A percentile compares a stretch with the other conserved stretches of the same genome.
Conservation (phyloP, 1,284 basidiomycete species). For the Cystobasidium slooffiae region DNA sequence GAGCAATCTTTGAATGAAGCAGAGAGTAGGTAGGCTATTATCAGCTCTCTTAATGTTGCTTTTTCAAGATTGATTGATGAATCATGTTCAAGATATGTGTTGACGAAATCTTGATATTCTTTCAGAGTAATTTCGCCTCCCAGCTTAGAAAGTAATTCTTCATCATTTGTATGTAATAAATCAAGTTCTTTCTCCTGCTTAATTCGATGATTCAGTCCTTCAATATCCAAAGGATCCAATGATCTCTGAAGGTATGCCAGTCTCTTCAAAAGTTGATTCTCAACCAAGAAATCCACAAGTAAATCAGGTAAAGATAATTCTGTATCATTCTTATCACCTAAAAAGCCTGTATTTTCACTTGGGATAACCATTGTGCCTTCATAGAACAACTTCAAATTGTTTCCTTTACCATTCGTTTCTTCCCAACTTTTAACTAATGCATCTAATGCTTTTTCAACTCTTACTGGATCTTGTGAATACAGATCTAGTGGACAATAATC, state of each 20-base stretch:
- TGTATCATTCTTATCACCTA: constrained; percentile 1
- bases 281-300: constrained; percentile 64
- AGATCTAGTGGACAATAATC: constrained; percentile 85
- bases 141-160: not conserved
- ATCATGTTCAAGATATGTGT: constrained; percentile 59
- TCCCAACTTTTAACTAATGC: constrained; percentile 76
- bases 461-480: constrained; percentile 68
- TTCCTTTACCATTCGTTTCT: constrained; percentile 66
- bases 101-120: constrained; percentile 68
- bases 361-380: constrained; percentile 67
- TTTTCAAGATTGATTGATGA: not conserved
- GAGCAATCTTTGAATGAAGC: constrained; percentile 98
- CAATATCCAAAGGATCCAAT: constrained; percentile 80
- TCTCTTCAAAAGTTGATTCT: constrained; percentile 64
- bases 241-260: constrained; percentile 72
- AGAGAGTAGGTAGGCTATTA: constrained; percentile 78
- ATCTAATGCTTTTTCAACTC: constrained; percentile 69
- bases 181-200: constrained; percentile 12
- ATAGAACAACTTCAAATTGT: constrained; percentile 79
- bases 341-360: constrained; percentile 55
- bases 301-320: constrained; percentile 57
- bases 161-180: constrained; percentile 2
- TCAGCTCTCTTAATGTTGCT: constrained; percentile 64
- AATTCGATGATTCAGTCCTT: constrained; percentile 61
- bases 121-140: constrained; percentile 55